Base-by-base conservation (phyloP, 2,329 filamentous ascomycete genomes). In the Paraphaeosphaeria minitans region DNA sequence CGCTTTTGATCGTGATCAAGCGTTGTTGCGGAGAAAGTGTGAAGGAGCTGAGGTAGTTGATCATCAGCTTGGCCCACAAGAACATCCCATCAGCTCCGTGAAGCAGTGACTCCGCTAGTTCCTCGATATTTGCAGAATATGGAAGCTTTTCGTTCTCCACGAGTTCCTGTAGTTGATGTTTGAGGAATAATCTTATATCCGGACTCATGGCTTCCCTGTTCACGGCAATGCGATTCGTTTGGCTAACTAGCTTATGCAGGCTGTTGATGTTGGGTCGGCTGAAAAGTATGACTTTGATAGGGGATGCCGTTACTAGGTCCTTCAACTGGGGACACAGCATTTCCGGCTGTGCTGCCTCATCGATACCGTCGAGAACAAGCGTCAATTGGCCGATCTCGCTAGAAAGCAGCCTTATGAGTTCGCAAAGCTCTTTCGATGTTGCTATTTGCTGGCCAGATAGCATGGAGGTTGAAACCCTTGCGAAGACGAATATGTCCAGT, bases 11-110 rank as follows among this genome's bases (percentile, higher is more conserved):
- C 3, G 31, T 52, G 12, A 27, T 16, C 9, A 53, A 14, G 7
- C 55, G 47, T 41, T 53, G 19, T 4, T 22, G 14, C 9, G 39
- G 22, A 16, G 48, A 53, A 6, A 57, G 24, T 16, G 29, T 22
- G 9, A 16, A 35, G 4, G 55, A 57, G 6, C 27, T 27, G 10
- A 57, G 41, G 24, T 43, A 53, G 7, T 47, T 41, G 4, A 52
- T 22, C 49, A 57, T 57, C n/a, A 57, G 41, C 4, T 39, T 21
- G 29, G 55, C 55, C 55, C 55, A 57, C 2, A 57, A 19, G 42
- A 57, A 46, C 55, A 57, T 57, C 22, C 37, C 24, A 47, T 57
- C 48, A 8, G 55, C 55, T 41, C 55, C 21, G n/a, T 57, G 29
- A 16, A 16, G 6, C 47, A 39, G 41, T n/a, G 41, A 6, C 1